Evolutionary conservation across 2,329 filamentous ascomycete species (phyloP), one percentile per base, ranked within the genome.

Genomic region (Ceratocystis colombiana): DNA sequence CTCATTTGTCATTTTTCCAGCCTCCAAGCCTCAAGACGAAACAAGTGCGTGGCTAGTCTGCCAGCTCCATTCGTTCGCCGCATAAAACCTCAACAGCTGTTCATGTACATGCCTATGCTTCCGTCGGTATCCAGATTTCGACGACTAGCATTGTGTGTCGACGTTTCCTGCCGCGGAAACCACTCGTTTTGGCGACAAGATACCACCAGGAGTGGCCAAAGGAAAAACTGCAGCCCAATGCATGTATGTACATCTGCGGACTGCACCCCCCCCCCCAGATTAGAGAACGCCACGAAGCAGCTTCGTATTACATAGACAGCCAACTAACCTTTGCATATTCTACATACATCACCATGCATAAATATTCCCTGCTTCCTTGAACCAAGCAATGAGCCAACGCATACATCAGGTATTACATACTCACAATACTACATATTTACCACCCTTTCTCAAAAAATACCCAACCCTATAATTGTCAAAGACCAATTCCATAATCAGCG

Each of bases 261-360:
- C 48, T 12, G 10, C 10, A 17, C 48, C 10, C 48, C 41, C 37
- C 28, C 46, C 28, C 46, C 30, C 22, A 20, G 10, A 12, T 15
- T 2, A 64, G 20, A 30, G 50, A 64, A 64, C 20, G 48, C 48
- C 22, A 28, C 48, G 48, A 53, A 25, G 48, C 48, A 25, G 48
- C 48, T 53, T 53, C 48, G 48, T 28, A 53, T 53, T 22, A n/a
- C 22, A 50, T 30, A 20, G 44, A 22, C 17, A 12, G 33, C 22
- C 55, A 20, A 3, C 55, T n/a, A 37, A 22, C 37, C 37, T 61
- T 28, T 61, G n/a, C 28, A 12, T 20, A n/a, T 22, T 3, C 33
- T 22, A 17, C 41, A 64, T 64, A 64, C 63, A 64, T 64, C 63
- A 64, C 63, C 63, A 28, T 64, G 63, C 63, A 64, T 64, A 53